Conservation (phyloP, 495 filamentous ascomycete genomes). For the Eremomyces bilateralis region DNA sequence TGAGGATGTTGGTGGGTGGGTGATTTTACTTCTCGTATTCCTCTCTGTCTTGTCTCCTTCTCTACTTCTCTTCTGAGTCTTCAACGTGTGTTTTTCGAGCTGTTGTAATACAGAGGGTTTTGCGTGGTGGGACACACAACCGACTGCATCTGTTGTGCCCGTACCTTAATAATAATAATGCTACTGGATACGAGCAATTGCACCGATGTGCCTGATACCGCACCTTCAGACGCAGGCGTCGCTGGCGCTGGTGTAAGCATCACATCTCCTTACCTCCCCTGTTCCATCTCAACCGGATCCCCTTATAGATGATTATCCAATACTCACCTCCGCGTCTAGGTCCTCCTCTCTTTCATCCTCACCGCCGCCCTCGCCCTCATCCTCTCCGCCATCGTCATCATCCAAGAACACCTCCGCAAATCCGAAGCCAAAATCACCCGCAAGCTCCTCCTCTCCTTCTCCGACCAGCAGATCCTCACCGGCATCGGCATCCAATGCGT, state of each 20-base stretch:
- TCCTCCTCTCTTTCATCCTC: slow-evolving; percentile 37
- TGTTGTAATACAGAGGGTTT: no score
- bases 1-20: no score
- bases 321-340: slow-evolving; percentile 14
- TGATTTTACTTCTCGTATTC: no score
- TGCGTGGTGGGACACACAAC: no score
- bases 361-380: slow-evolving; percentile 29
- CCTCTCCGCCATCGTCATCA: slow-evolving; percentile 26
- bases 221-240: slow-evolving; percentile 31
- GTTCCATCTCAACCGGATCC: not conserved
- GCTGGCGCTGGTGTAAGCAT: slow-evolving; percentile 32
- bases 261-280: not conserved
- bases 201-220: slow-evolving; percentile 20
- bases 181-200: no score
- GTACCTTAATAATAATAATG: no score
- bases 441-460: slow-evolving; percentile 33
- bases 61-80: no score
- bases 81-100: no score
- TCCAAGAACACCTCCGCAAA: slow-evolving; percentile 20
- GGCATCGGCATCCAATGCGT: slow-evolving; percentile 36
- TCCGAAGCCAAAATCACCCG: slow-evolving; percentile 25
- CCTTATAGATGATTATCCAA: not conserved
- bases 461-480: slow-evolving; percentile 37
- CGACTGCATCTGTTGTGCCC: no score
- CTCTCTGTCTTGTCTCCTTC: no score